Conservation (phyloP, 768 basidiomycete genomes). For the Lenzites betulinus region DNA sequence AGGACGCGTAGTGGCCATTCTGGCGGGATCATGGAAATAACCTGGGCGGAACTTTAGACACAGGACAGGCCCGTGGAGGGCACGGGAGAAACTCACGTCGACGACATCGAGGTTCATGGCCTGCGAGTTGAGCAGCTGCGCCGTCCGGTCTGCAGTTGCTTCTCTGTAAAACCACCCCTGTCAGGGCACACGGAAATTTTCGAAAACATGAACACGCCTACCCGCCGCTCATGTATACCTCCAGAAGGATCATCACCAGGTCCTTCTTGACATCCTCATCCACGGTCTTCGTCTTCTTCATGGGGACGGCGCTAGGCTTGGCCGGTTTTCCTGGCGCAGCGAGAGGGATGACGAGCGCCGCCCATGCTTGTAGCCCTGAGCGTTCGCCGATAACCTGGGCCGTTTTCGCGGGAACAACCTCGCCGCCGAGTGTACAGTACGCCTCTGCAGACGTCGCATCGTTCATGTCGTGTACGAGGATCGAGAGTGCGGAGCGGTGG, state of each 20-base stretch:
- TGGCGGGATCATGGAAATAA: constrained; percentile 66
- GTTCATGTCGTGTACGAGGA: constrained; percentile 67
- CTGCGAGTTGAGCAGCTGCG: constrained; percentile 76
- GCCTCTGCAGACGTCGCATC: constrained; percentile 81
- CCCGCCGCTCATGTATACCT: constrained; percentile 83
- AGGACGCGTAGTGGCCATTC: constrained; percentile 75
- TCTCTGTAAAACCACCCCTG: constrained; percentile 40
- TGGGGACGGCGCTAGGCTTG: constrained; percentile 32
- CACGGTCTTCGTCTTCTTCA: constrained; percentile 37
- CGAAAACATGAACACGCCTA: constrained; percentile 36
- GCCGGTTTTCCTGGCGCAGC: constrained; percentile 31
- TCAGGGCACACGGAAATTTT: background rate
- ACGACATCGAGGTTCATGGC: constrained; percentile 74
- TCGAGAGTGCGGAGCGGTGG: constrained; percentile 63
- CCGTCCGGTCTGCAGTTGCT: constrained; percentile 56
- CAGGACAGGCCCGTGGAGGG: background rate
- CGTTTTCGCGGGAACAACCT: constrained; percentile 63
- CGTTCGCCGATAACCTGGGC: constrained; percentile 55
- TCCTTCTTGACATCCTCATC: constrained; percentile 54
- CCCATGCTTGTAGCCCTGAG: constrained; percentile 55
- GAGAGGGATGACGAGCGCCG: constrained; percentile 43
- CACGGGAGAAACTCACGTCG: constrained; percentile 57
- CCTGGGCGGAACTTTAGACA: constrained; percentile 38
- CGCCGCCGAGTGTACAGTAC: constrained; percentile 82
- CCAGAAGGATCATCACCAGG: constrained; percentile 69